Evolutionary conservation across 371 early-diverging fungal genomes (phyloP).

Genomic region (Fennellomyces sp.): DNA sequence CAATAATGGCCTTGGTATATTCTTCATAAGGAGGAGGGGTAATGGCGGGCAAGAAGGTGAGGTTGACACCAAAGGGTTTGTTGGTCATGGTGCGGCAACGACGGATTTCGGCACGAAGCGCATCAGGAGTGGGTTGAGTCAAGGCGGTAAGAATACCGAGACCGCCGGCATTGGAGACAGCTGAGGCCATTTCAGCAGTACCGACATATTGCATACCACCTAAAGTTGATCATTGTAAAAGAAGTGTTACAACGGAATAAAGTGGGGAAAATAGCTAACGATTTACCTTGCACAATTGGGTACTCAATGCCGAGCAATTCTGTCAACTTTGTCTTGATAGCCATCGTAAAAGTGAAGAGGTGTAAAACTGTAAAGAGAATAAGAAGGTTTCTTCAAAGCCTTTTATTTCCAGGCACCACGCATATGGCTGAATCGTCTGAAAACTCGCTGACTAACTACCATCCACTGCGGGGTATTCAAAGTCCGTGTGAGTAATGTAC

Average conservation of each 20-base stretch:
- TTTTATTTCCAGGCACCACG: not conserved
- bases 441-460: conserved; percentile 2
- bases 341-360: conserved; percentile 31
- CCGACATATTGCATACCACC: conserved; percentile 55
- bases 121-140: conserved; percentile 88
- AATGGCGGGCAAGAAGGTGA: conserved; percentile 68
- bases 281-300: conserved; percentile 63
- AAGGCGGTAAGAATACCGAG: conserved; percentile 91
- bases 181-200: conserved; percentile 76
- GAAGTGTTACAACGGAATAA: no score
- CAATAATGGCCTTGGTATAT: conserved; percentile 75
- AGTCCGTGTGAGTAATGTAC: not conserved
- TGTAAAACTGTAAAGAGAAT: not conserved
- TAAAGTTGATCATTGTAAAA: not conserved
- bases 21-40: conserved; percentile 81
- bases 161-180: conserved; percentile 97
- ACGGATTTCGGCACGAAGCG: conserved; percentile 69
- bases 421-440: not conserved
- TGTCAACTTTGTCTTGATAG: conserved; percentile 65
- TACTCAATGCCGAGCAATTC: conserved; percentile 69
- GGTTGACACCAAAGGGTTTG: conserved; percentile 82
- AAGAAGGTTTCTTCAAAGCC: not conserved
- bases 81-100: conserved; percentile 76
- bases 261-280: not conserved
- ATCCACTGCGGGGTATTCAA: not conserved